Conservation (phyloP, 306 rosid species). For the Dryas alaskensis region DNA sequence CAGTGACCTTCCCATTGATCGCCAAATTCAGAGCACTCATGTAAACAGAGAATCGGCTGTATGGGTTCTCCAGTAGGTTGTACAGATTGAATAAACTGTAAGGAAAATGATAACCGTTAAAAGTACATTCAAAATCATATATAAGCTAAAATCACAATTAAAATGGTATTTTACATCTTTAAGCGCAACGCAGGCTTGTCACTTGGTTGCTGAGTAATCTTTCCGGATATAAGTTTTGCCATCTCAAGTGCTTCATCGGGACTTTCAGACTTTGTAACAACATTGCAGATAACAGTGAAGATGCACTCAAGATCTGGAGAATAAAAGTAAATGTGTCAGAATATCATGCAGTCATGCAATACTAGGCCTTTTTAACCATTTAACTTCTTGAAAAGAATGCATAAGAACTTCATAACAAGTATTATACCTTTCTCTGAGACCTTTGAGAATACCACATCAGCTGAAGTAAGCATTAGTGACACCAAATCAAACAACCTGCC, state of each 20-base stretch:
- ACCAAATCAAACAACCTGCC: slow-evolving; percentile 85
- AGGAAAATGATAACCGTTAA: slow-evolving; percentile 13
- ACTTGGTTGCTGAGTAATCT: slow-evolving; percentile 63
- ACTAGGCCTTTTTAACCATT: neutral
- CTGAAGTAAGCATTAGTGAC: slow-evolving; percentile 77
- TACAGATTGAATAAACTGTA: slow-evolving; percentile 84
- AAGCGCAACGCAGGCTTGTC: slow-evolving; percentile 80
- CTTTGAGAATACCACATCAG: slow-evolving; percentile 84
- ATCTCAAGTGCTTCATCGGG: slow-evolving; percentile 77
- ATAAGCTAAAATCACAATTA: slow-evolving; percentile 5
- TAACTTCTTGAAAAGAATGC: neutral
- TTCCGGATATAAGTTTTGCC: slow-evolving; percentile 62
- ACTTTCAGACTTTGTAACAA: slow-evolving; percentile 71
- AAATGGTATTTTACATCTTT: slow-evolving; percentile 57
- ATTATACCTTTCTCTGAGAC: slow-evolving; percentile 83
- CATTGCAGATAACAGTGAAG: slow-evolving; percentile 74
- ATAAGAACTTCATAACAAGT: neutral
- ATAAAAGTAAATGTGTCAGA: slow-evolving; percentile 8
- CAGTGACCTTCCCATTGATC: slow-evolving; percentile 73
- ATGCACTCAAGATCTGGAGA: slow-evolving; percentile 75
- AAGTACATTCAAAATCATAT: neutral
- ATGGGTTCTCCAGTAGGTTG: slow-evolving; percentile 78
- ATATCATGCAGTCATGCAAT: neutral
- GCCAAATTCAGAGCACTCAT: slow-evolving; percentile 71
- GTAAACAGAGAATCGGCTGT: slow-evolving; percentile 72